These are phyloP conservation scores for Nepenthes mirabilis DNA, from an alignment of 148 eudicot genomes.

Conservation along the genomic window DNA sequence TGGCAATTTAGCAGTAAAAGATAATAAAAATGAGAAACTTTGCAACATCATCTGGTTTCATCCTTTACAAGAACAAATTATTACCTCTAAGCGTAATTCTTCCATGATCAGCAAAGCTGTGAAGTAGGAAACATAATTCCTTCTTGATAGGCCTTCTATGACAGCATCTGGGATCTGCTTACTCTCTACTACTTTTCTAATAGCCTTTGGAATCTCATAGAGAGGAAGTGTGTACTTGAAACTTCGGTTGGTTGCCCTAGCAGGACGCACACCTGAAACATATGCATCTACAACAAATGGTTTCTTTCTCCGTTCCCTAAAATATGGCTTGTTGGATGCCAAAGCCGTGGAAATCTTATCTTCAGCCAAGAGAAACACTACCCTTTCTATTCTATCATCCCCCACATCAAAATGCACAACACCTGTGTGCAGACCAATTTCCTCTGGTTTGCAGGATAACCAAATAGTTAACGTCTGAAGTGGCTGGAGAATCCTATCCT, in stretches of 20 bases:
- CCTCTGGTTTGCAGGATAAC: constrained; percentile 82
- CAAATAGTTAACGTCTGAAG: constrained; percentile 43
- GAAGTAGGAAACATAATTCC: constrained; percentile 49
- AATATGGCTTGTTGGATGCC: constrained; percentile 50
- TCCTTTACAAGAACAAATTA: not conserved
- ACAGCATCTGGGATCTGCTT: constrained; percentile 45
- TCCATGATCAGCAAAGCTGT: constrained; percentile 58
- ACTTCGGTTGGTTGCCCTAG: constrained; percentile 15
- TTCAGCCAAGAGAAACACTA: constrained; percentile 70
- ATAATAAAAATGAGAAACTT: not conserved
- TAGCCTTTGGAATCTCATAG: constrained; percentile 41
- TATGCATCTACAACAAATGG: constrained; percentile 19
- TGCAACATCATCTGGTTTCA: not conserved
- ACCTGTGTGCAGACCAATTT: constrained; percentile 56
- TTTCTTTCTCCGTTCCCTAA: constrained; percentile 31
- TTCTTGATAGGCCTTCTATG: constrained; percentile 28
- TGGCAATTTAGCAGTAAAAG: not conserved
- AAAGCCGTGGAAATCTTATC: constrained; percentile 62
- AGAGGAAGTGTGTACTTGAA: constrained; percentile 22
- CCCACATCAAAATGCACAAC: constrained; percentile 64
- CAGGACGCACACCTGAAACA: constrained; percentile 57
- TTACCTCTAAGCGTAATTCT: constrained; percentile 80
- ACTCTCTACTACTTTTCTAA: constrained; percentile 29
- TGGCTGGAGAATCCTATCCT: constrained; percentile 58
- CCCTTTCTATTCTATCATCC: constrained; percentile 51